Evolutionary conservation across 768 basidiomycete species (phyloP).

Genomic region (Russula foetens): DNA sequence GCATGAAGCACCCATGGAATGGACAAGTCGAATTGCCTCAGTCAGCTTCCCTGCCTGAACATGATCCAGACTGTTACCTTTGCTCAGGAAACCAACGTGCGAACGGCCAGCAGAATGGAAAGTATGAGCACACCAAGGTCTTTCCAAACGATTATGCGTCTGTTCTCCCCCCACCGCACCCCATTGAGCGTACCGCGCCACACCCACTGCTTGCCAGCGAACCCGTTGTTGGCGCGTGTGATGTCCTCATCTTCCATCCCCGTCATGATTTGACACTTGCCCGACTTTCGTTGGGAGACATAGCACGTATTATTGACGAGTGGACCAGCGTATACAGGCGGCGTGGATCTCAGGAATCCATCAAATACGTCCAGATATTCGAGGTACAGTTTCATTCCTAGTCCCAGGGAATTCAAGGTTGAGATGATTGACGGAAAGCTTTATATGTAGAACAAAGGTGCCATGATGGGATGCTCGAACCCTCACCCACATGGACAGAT

Average conservation of each 20-base stretch:
- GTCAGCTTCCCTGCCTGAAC: constrained; percentile 41
- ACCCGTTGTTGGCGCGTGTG: constrained; percentile 74
- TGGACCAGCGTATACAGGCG: constrained; percentile 62
- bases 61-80: constrained; percentile 75
- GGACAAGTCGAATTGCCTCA: constrained; percentile 74
- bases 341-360: constrained; percentile 56
- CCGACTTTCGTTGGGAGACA: constrained; percentile 46
- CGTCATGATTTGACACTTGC: constrained; percentile 83
- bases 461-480: constrained; percentile 94
- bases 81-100: constrained; percentile 80
- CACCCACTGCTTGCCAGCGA: constrained; percentile 58
- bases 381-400: constrained; percentile 42
- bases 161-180: constrained; percentile 55
- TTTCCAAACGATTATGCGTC: constrained; percentile 86
- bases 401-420: neutral
- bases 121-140: constrained; percentile 56
- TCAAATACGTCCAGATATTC: constrained; percentile 82
- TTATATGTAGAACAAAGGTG: constrained; percentile 71
- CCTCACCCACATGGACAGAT: constrained; percentile 92
- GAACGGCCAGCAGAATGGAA: constrained; percentile 59
- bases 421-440: neutral
- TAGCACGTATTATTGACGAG: constrained; percentile 55
- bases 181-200: constrained; percentile 38
- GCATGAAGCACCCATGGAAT: constrained; percentile 85
- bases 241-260: constrained; percentile 83